phyloP scores from a whole-genome alignment of 1,284 basidiomycete species.

The Waitea zeae region DNA sequence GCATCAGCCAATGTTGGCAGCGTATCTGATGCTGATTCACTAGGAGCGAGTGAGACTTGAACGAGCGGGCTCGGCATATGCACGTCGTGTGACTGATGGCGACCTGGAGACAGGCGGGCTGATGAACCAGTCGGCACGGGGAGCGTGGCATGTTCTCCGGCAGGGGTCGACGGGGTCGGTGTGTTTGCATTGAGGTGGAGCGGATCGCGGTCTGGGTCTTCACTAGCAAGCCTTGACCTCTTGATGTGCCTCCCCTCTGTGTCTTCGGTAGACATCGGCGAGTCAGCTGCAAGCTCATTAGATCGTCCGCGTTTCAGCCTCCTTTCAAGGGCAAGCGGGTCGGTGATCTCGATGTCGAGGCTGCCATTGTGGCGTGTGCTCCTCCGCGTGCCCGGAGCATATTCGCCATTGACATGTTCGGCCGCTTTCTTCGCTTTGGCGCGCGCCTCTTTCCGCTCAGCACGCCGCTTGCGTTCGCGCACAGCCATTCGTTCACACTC shows the following conservation, averaged over 20 bases:
- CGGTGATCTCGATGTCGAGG: slow-evolving; percentile 52
- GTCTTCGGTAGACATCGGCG: slow-evolving; percentile 33
- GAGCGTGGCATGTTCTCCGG: too few species aligned
- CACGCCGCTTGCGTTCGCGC: slow-evolving; percentile 56
- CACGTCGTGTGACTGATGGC: too few species aligned
- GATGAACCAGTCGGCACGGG: too few species aligned
- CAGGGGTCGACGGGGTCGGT: too few species aligned
- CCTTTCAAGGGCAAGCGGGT: slow-evolving; percentile 55
- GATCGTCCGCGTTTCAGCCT: slow-evolving; percentile 53
- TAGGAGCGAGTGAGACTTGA: too few species aligned
- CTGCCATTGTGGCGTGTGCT: slow-evolving; percentile 59
- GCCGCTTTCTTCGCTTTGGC: slow-evolving; percentile 29
- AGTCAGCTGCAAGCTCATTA: slow-evolving; percentile 35
- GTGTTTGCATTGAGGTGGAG: too few species aligned
- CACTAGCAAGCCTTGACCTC: slow-evolving; percentile 18
- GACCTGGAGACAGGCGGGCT: too few species aligned
- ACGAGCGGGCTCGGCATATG: too few species aligned
- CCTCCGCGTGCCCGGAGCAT: slow-evolving; percentile 30
- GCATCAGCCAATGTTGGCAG: too few species aligned
- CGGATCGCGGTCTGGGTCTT: too few species aligned
- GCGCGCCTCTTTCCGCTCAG: slow-evolving; percentile 34
- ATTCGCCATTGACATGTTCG: slow-evolving; percentile 16
- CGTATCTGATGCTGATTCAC: too few species aligned
- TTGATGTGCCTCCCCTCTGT: too few species aligned
- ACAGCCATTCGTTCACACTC: slow-evolving; percentile 86